A percentile compares a stretch with the other conserved stretches of the same genome.
phyloP scores from a whole-genome alignment of 352 stramenopile genomes.

The Phytophthora kernoviae region DNA sequence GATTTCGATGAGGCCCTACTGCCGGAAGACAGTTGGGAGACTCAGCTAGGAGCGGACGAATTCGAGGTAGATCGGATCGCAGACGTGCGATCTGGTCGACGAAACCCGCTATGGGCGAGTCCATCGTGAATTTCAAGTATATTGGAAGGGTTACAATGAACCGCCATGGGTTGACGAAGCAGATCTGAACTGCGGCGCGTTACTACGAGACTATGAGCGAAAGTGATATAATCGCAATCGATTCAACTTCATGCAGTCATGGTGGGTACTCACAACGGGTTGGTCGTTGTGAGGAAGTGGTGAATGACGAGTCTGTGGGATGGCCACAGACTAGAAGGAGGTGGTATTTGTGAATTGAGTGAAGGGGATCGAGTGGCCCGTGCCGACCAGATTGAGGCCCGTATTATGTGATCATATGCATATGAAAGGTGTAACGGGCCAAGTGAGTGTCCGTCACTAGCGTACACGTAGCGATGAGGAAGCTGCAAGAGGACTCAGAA shows the following conservation, averaged over 20 bases:
- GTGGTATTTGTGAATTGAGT: too few relatives aligned
- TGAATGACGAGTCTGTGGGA: too few relatives aligned
- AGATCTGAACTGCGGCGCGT: too few relatives aligned
- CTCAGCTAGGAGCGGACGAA: not conserved
- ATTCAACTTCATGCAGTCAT: not conserved
- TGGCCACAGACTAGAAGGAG: too few relatives aligned
- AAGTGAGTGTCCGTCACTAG: too few relatives aligned
- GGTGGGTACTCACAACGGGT: not conserved
- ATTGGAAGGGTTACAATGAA: constrained; percentile 7
- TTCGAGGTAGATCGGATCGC: constrained; percentile 4
- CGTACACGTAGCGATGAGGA: too few relatives aligned
- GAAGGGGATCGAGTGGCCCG: too few relatives aligned
- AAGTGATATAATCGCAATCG: not conserved
- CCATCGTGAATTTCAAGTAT: constrained; percentile 2
- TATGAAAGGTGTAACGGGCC: too few relatives aligned
- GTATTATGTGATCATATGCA: too few relatives aligned
- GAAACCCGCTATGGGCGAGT: not conserved
- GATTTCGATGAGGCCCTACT: too few relatives aligned
- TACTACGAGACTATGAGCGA: constrained; percentile 2
- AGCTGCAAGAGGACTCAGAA: too few relatives aligned
- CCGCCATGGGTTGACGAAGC: constrained; percentile 3
- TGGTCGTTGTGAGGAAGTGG: not conserved
- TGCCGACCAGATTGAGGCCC: too few relatives aligned
- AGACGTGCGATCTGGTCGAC: not conserved
- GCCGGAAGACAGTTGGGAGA: constrained; percentile 10